Percentiles rank a stretch among this genome's conserved stretches.
These are phyloP conservation scores for Apiotrichum gracile DNA, from an alignment of 1,284 basidiomycete genomes.

Conservation along the genomic window DNA sequence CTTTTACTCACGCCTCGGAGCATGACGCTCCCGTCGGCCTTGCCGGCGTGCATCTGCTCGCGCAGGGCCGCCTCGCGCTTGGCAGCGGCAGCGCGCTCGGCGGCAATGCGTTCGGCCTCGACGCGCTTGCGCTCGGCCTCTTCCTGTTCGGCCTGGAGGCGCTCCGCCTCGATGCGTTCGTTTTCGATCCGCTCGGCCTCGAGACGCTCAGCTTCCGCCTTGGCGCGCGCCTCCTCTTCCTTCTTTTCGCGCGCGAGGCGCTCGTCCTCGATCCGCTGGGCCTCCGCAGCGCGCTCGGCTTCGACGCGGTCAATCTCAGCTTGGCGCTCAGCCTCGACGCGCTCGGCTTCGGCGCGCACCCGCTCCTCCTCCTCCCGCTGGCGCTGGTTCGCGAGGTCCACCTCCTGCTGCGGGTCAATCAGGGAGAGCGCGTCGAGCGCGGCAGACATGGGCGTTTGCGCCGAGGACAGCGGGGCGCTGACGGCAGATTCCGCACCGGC, in stretches of 20 bases:
- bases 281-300: background rate
- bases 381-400: background rate
- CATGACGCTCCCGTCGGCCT: conserved; percentile 32
- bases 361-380: background rate
- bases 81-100: background rate
- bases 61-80: conserved; percentile 5
- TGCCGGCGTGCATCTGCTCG: conserved; percentile 7
- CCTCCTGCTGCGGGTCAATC: no score
- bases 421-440: background rate
- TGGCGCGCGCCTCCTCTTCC: background rate
- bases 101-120: background rate
- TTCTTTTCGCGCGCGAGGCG: background rate
- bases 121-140: conserved; percentile 2
- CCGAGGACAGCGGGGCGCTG: background rate
- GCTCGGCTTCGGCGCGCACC: background rate
- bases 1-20: conserved; percentile 36
- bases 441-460: background rate
- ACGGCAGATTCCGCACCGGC: no score
- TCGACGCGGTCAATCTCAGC: background rate
- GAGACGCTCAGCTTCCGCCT: background rate
- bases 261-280: background rate
- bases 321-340: no score
- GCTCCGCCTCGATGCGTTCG: conserved; percentile 1
- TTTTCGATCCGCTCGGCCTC: conserved; percentile 3
- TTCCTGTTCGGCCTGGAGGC: conserved; percentile 6